Evolutionary conservation across 805 yeast genomes (phyloP), one percentile per base, ranked within the genome.

Genomic region (Zygoascus flipseniorum): DNA sequence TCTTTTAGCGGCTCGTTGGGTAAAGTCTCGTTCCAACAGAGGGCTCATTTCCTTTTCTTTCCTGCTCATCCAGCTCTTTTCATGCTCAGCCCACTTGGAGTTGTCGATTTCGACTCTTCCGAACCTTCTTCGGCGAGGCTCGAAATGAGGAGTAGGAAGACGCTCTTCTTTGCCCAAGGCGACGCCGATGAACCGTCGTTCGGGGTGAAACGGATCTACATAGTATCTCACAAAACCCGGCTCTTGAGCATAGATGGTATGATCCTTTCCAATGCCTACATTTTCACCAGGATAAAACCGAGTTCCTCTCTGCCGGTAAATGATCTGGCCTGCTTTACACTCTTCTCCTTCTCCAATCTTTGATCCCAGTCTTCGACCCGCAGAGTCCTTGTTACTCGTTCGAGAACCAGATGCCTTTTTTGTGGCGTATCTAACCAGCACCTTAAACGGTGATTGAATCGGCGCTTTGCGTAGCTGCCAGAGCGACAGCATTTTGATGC

Each of bases 381-480:
- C 89, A 14, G 99, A 90, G 69, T 90, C 97, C 67, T 85, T 85
- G 81, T 86, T 90, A 60, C 86, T 86, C 16, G 97, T 86, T 71
- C 82, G 86, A n/a, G 97, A 89, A 62, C 97, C 97, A 19, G 95
- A 89, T 8, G 93, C 97, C 67, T 83, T 85, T 71, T 93, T 93
- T 14, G 97, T 89, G 28, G 99, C 96, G 19, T 82, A 82, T 77
- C 99, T 89, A 13, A 89, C 80, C 39, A 59, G 41, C 20, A 46
- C 49, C 32, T 46, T 46, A 11, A 46, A 39, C 4, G 49, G 49
- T 31, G 49, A 46, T 35, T 35, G 39, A n/a, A 28, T n/a, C 16
- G 26, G n/a, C 14, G 41, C 13, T 10, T 42, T 16, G 44, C 44
- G 13, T 2, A 42, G 26, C 20, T 42, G 26, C 44, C 44, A 19